These are phyloP conservation scores for Bromus sterilis DNA, from an alignment of 176 grass and related monocot genomes.

Conservation along the genomic window DNA sequence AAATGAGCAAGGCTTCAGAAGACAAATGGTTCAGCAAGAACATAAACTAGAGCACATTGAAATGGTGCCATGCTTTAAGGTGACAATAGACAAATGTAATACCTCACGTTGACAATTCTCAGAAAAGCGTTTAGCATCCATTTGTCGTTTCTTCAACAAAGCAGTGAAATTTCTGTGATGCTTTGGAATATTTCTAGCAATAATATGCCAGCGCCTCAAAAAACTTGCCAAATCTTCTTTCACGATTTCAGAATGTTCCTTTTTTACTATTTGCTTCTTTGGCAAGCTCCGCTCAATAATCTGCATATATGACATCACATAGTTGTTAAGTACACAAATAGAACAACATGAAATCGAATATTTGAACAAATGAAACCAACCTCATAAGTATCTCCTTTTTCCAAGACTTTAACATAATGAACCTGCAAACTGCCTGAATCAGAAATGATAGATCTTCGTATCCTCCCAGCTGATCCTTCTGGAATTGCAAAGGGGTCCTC, in stretches of 20 bases:
- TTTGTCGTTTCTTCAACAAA: constrained; percentile 68
- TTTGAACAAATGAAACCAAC: constrained; percentile 43
- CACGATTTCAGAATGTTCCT: constrained; percentile 70
- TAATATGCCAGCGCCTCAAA: constrained; percentile 62
- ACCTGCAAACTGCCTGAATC: constrained; percentile 87
- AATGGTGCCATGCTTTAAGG: constrained; percentile 4
- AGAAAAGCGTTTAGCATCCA: constrained; percentile 85
- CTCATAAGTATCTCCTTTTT: constrained; percentile 99
- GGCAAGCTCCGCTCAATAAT: constrained; percentile 99
- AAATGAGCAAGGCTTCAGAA: constrained; percentile 17
- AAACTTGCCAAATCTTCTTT: constrained; percentile 74
- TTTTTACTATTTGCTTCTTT: constrained; percentile 81
- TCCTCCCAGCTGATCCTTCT: constrained; percentile 91
- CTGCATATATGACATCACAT: constrained; percentile 43
- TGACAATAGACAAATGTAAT: constrained; percentile 2
- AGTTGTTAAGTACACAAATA: constrained; percentile 7
- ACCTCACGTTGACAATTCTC: constrained; percentile 96
- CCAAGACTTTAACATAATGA: constrained; percentile 97
- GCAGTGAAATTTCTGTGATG: constrained; percentile 78
- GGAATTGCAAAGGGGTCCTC: constrained; percentile 88
- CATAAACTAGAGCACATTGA: constrained; percentile 21
- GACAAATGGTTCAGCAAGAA: constrained; percentile 13
- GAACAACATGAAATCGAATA: background rate
- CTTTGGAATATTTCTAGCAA: constrained; percentile 71
- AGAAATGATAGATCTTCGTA: constrained; percentile 75